Conservation (phyloP, 2,329 filamentous ascomycete genomes). For the Simplicillium aogashimaense region DNA sequence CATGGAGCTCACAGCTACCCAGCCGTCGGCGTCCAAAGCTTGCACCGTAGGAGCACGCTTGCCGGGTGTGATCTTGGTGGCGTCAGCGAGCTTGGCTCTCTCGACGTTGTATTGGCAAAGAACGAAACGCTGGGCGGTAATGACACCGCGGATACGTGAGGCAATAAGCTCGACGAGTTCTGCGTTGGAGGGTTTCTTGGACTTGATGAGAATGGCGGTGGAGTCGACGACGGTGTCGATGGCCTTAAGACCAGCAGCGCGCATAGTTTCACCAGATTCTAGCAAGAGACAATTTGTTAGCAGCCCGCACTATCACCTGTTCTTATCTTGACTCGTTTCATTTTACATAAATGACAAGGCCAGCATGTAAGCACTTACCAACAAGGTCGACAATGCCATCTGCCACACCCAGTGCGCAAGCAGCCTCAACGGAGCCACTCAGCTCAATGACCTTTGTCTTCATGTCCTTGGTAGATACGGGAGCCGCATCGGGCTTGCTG, state of each 20-base stretch:
- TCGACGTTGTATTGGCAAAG: not conserved
- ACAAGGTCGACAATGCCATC: conserved; percentile 97
- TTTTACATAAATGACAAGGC: too few relatives aligned
- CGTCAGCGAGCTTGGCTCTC: conserved; percentile 53
- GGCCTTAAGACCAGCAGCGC: conserved; percentile 82
- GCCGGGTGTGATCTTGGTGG: conserved; percentile 75
- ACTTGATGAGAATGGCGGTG: conserved; percentile 86
- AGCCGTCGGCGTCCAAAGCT: conserved; percentile 76
- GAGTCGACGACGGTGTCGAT: conserved; percentile 90
- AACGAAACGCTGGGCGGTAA: conserved; percentile 57
- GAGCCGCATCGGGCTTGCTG: conserved; percentile 21
- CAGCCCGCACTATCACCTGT: not conserved
- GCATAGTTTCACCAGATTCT: conserved; percentile 99
- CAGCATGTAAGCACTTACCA: conserved; percentile 43
- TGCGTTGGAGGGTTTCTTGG: conserved; percentile 69
- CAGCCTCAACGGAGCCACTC: conserved; percentile 93
- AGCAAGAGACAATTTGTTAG: not conserved
- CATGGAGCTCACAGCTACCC: conserved; percentile 94
- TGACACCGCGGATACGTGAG: conserved; percentile 82
- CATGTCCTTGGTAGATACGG: conserved; percentile 37
- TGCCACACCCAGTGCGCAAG: conserved; percentile 88
- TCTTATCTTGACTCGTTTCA: not conserved
- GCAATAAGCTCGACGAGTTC: conserved; percentile 76
- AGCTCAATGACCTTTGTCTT: conserved; percentile 88
- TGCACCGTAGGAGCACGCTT: conserved; percentile 90